Evolutionary conservation across 495 filamentous ascomycete genomes (phyloP).

Genomic region (Aspergillus saccharolyticus): DNA sequence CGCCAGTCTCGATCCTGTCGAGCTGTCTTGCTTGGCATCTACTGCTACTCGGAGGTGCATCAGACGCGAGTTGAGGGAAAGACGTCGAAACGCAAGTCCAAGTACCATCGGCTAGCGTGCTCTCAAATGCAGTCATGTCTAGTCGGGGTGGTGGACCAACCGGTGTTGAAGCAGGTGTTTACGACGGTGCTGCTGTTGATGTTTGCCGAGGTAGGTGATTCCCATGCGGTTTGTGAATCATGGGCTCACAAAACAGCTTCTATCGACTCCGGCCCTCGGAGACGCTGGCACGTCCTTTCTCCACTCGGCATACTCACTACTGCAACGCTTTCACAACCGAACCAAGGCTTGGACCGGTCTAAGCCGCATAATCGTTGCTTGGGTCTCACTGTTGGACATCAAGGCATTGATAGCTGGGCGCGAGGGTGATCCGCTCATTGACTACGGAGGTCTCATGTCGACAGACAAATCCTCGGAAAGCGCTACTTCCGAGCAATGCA

Average conservation of each 20-base stretch:
- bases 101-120: constrained; percentile 31
- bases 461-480: constrained; percentile 1
- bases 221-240: neutral
- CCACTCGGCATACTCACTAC: constrained; percentile 31
- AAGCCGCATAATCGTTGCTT: constrained; percentile 28
- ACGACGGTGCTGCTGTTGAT: constrained; percentile 34
- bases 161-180: constrained; percentile 26
- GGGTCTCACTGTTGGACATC: constrained; percentile 37
- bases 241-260: constrained; percentile 20
- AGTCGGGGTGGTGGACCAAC: constrained; percentile 25
- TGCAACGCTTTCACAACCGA: constrained; percentile 31
- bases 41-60: constrained; percentile 36
- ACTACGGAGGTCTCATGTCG: constrained; percentile 24
- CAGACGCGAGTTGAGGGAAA: constrained; percentile 28
- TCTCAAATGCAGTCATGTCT: constrained; percentile 32
- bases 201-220: constrained; percentile 33
- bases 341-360: constrained; percentile 29
- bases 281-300: constrained; percentile 31
- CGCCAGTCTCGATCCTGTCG: constrained; percentile 24
- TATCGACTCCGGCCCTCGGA: constrained; percentile 26
- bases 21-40: constrained; percentile 29
- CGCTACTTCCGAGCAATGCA: neutral
- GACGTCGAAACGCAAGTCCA: constrained; percentile 28
- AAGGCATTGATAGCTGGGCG: constrained; percentile 40
- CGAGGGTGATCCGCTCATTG: constrained; percentile 34